These are phyloP conservation scores for Oryza nivara DNA, from an alignment of 176 grass and related monocot species.

Conservation along the genomic window DNA sequence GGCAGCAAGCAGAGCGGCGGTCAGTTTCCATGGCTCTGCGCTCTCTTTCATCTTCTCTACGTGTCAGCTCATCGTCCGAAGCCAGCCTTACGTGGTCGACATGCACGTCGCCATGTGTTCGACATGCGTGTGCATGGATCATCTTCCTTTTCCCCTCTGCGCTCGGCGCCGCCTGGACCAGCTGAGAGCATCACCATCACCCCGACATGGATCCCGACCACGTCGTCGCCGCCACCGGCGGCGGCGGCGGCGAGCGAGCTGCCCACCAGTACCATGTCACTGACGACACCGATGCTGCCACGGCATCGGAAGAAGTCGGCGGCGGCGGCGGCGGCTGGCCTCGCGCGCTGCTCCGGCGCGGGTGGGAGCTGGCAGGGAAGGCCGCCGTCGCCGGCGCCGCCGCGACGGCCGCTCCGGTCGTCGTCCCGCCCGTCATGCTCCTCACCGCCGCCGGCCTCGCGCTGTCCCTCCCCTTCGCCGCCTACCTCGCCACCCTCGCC, in stretches of 20 bases:
- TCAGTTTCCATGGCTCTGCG: no score
- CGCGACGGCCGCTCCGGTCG: slow-evolving; percentile 20
- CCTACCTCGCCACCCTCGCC: slow-evolving; percentile 45
- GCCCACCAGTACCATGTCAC: not conserved
- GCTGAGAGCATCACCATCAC: no score
- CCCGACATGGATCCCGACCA: slow-evolving; percentile 3
- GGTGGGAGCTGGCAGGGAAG: slow-evolving; percentile 36
- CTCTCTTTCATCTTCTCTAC: no score
- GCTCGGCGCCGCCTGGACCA: no score
- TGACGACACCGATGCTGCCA: no score
- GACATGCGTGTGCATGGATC: no score
- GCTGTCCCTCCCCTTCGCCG: slow-evolving; percentile 41
- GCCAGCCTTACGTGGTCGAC: no score
- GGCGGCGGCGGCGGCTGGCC: slow-evolving; percentile 2
- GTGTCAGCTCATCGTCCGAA: no score
- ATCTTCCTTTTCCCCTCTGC: no score
- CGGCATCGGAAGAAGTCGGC: not conserved
- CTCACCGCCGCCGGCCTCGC: slow-evolving; percentile 20
- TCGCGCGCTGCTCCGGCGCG: slow-evolving; percentile 29
- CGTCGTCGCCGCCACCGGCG: not conserved
- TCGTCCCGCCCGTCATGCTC: slow-evolving; percentile 36
- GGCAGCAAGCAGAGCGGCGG: no score
- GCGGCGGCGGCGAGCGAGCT: not conserved
- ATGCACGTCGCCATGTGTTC: no score
- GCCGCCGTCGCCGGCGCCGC: slow-evolving; percentile 28